A percentile compares a stretch with the other conserved stretches of the same genome.
phyloP scores from a whole-genome alignment of 352 stramenopile genomes.

The Phytophthora ramorum region DNA sequence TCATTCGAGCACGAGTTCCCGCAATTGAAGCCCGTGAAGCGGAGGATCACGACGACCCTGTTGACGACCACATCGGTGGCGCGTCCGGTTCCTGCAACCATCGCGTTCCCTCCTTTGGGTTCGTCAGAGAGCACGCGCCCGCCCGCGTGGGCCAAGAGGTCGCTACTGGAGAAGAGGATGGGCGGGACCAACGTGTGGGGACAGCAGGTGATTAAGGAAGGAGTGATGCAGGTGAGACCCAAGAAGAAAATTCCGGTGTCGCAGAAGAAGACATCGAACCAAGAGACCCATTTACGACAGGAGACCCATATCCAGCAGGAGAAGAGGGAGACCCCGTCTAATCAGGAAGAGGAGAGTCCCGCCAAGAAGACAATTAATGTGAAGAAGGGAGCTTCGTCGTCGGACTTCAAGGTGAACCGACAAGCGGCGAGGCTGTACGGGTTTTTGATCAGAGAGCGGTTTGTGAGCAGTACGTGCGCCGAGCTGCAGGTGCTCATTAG shows the following conservation, averaged over 20 bases:
- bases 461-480: conserved; percentile 49
- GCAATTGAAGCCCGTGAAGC: conserved; percentile 44
- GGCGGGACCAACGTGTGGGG: too few relatives aligned
- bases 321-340: neutral
- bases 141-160: conserved; percentile 48
- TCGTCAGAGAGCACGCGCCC: conserved; percentile 10
- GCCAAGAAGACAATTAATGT: neutral
- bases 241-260: conserved; percentile 19
- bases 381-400: neutral
- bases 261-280: neutral
- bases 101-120: conserved; percentile 40
- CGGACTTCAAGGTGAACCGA: conserved; percentile 37
- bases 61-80: conserved; percentile 36
- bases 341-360: conserved; percentile 11
- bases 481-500: conserved; percentile 54
- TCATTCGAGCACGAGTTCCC: conserved; percentile 49
- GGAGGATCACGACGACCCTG: conserved; percentile 58
- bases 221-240: neutral
- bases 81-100: conserved; percentile 33
- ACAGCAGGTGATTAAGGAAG: too few relatives aligned
- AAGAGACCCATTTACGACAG: neutral
- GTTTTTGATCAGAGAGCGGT: conserved; percentile 54
- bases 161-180: conserved; percentile 61
- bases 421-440: conserved; percentile 60
- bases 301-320: conserved; percentile 13